Conservation (phyloP, 176 grass and related monocot genomes). For the Hordeum marinum region DNA sequence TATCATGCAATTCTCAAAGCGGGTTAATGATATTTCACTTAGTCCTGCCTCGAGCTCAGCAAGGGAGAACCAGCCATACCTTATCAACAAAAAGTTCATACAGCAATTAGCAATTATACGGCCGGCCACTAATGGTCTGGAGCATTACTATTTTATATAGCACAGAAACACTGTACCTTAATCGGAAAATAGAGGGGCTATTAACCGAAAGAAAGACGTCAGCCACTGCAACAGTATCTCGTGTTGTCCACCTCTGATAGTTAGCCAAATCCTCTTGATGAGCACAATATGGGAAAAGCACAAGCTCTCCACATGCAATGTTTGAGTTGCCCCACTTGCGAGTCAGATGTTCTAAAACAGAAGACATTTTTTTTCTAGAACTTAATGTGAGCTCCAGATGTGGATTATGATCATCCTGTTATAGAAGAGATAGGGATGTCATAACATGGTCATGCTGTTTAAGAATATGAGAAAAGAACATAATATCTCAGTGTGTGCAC, state of each 20-base stretch:
- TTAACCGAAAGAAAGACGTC: conserved; percentile 78
- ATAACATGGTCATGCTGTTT: conserved; percentile 22
- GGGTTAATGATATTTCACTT: conserved; percentile 42
- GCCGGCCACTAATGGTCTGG: not conserved
- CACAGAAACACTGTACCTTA: conserved; percentile 56
- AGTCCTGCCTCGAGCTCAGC: conserved; percentile 50
- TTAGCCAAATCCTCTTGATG: conserved; percentile 73
- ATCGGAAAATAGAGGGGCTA: conserved; percentile 84
- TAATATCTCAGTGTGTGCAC: conserved; percentile 9
- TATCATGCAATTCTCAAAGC: conserved; percentile 55
- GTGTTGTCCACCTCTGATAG: conserved; percentile 75
- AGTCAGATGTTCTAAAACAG: conserved; percentile 91
- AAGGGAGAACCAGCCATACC: conserved; percentile 94
- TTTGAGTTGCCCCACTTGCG: conserved; percentile 90
- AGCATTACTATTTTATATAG: conserved; percentile 8
- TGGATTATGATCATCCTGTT: conserved; percentile 90
- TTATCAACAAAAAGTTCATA: conserved; percentile 27
- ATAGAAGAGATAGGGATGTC: conserved; percentile 28
- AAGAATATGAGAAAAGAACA: conserved; percentile 25
- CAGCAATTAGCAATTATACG: conserved; percentile 20
- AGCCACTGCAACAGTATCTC: conserved; percentile 57
- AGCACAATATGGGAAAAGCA: conserved; percentile 81
- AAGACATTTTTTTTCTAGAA: conserved; percentile 90
- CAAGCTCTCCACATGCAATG: conserved; percentile 70
- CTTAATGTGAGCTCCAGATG: conserved; percentile 97